phyloP scores from a whole-genome alignment of 2,329 filamentous ascomycete genomes.

The Claviceps cyperi region DNA sequence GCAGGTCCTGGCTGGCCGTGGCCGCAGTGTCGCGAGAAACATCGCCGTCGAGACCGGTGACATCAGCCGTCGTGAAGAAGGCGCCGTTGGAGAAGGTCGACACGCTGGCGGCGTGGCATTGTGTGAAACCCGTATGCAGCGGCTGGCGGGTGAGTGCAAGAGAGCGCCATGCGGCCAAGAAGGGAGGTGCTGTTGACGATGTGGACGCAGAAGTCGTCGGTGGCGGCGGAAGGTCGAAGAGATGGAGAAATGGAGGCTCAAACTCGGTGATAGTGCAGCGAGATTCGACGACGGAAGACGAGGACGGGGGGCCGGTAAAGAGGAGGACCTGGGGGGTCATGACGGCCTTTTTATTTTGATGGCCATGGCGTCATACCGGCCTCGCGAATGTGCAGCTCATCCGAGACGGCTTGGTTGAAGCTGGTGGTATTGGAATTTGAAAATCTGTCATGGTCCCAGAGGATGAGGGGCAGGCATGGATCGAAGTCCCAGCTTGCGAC shows the following conservation, averaged over 20 bases:
- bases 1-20: slow-evolving; percentile 18
- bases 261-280: slow-evolving; percentile 18
- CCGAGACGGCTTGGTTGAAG: too few species aligned
- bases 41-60: slow-evolving; percentile 16
- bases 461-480: too few species aligned
- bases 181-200: slow-evolving; percentile 5
- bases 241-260: slow-evolving; percentile 12
- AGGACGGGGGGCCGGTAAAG: slow-evolving; percentile 21
- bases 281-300: slow-evolving; percentile 14
- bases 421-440: too few species aligned
- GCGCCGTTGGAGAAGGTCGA: slow-evolving; percentile 19
- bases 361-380: background rate
- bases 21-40: background rate
- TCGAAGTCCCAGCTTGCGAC: too few species aligned
- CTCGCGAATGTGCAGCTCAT: background rate
- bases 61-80: slow-evolving; percentile 33
- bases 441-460: too few species aligned
- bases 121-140: slow-evolving; percentile 38
- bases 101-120: slow-evolving; percentile 23
- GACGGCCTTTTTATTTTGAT: slow-evolving; percentile 9
- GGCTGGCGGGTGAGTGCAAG: slow-evolving; percentile 32
- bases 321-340: slow-evolving; percentile 21
- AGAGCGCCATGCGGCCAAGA: slow-evolving; percentile 37
- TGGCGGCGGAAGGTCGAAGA: slow-evolving; percentile 11
- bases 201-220: background rate